Evolutionary conservation across 2,329 filamentous ascomycete genomes (phyloP).

Genomic region (Fusarium acutatum): DNA sequence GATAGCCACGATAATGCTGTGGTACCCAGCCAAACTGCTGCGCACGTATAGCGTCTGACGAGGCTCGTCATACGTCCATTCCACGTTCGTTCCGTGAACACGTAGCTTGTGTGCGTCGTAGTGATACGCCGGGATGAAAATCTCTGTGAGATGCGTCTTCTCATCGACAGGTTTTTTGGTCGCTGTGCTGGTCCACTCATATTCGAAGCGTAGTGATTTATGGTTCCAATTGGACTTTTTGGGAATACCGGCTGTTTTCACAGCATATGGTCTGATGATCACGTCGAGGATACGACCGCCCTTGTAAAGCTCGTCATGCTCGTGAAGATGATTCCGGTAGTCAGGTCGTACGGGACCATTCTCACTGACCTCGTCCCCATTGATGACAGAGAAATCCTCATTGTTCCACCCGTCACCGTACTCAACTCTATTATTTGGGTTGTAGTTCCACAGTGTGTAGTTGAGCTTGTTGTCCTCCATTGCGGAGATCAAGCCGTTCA

Average conservation of each 20-base stretch:
- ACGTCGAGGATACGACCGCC: conserved; percentile 51
- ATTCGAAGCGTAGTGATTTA: conserved; percentile 46
- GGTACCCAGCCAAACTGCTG: conserved; percentile 25
- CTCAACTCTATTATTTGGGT: conserved; percentile 49
- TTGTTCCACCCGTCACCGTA: conserved; percentile 55
- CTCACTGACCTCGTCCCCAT: conserved; percentile 45
- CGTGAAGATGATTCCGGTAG: conserved; percentile 45
- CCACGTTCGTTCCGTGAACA: conserved; percentile 41
- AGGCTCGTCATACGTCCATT: conserved; percentile 42
- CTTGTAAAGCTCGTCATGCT: conserved; percentile 48
- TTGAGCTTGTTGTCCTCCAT: conserved; percentile 52
- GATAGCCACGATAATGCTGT: conserved; percentile 39
- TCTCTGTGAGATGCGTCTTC: conserved; percentile 45
- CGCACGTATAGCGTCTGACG: conserved; percentile 45
- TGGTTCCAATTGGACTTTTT: conserved; percentile 48
- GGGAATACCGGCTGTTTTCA: conserved; percentile 50
- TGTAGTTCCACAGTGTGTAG: conserved; percentile 54
- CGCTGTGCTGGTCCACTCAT: conserved; percentile 43
- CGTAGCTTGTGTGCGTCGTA: conserved; percentile 43
- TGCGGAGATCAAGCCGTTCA: conserved; percentile 50
- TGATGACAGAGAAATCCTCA: conserved; percentile 54
- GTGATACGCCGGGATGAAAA: conserved; percentile 52
- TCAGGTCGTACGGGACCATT: conserved; percentile 41
- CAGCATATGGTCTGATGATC: conserved; percentile 52
- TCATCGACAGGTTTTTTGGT: conserved; percentile 20